Base-by-base conservation (phyloP, 1,284 basidiomycete species). In the Ustilago hordei region DNA sequence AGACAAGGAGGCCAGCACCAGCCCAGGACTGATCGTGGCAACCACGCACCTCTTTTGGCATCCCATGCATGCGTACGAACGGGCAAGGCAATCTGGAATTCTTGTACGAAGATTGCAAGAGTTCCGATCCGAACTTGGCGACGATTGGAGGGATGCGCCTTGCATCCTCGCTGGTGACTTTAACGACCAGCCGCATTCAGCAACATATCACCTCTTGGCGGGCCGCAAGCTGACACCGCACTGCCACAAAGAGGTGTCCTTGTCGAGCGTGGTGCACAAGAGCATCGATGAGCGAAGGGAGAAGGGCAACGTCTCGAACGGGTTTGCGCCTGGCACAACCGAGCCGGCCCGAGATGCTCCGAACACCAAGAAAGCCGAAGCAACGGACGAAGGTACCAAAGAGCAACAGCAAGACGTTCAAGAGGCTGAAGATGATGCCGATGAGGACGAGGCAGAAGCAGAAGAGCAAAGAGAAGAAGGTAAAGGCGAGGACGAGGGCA, bases 41-140 rank as follows among this genome's bases (percentile, higher is more conserved):
- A 96, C 95, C 0, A 94, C 93, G 0, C 94, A 92, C 88, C 89
- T 92, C 7, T 98, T 98, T 87, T 98, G 95, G 95, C 95, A 97
- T 86, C 95, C 95, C 8, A 91, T 77, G 64, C 85, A 87, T 48
- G 83, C 78, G 2, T 98, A 98, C 85, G 96, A 99, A 87, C 90
- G 95, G 55, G 89, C 91, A 32, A 91, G 95, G 12, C 89, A 90
- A 78, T 86, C 87, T 0, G 86, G 88, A 0, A 81, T 89, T 43
- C 86, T 98, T 1, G 83, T 93, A 32, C 90, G 92, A 36, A 91
- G 92, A 80, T 89, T 91, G 9, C 73, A 87, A 39, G 87, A 86
- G 47, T 94, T 93, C 81, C 89, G 78, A 32, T 45, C 73, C 13
- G 65, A 61, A 35, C 81, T 89, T 8, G 88, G 88, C 4, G 87